These are phyloP conservation scores for Dittrichia graveolens DNA, from an alignment of 129 eudicot species.

Conservation along the genomic window DNA sequence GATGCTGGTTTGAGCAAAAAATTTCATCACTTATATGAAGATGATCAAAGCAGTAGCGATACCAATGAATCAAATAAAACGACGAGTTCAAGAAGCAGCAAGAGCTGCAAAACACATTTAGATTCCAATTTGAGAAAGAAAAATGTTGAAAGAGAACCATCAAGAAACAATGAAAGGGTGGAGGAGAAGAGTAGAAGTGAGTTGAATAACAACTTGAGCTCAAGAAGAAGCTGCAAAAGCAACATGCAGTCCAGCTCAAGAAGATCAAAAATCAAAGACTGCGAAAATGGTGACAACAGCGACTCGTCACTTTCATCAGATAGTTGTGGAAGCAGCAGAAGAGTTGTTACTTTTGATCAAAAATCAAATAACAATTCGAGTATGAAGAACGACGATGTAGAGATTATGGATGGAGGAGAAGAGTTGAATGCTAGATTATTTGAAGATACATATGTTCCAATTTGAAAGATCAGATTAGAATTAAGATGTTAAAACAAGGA, in stretches of 20 bases:
- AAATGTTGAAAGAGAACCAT: slow-evolving; percentile 22
- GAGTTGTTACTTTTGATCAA: background rate
- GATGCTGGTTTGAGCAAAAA: background rate
- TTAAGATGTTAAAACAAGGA: slow-evolving; percentile 31
- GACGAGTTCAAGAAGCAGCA: slow-evolving; percentile 16
- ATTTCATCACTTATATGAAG: background rate
- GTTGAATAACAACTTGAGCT: slow-evolving; percentile 2
- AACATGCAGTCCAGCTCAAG: slow-evolving; percentile 11
- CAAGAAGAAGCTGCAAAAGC: background rate
- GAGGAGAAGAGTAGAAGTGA: slow-evolving; percentile 20
- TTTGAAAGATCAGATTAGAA: slow-evolving; percentile 34
- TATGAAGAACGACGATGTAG: slow-evolving; percentile 16
- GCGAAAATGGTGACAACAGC: slow-evolving; percentile 13
- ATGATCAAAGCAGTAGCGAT: background rate
- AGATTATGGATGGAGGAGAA: slow-evolving; percentile 21
- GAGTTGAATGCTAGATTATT: slow-evolving; percentile 23
- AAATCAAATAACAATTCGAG: slow-evolving; percentile 17
- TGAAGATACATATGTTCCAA: slow-evolving; percentile 14
- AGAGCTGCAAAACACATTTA: slow-evolving; percentile 24
- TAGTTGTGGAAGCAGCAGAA: slow-evolving; percentile 18
- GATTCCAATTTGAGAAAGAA: slow-evolving; percentile 7
- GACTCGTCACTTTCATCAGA: slow-evolving; percentile 32
- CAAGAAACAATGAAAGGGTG: slow-evolving; percentile 8
- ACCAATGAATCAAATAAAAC: background rate
- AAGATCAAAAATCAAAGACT: slow-evolving; percentile 20